A percentile compares a stretch with the other conserved stretches of the same genome.
These are phyloP conservation scores for Fusarium praegraminearum DNA, from an alignment of 2,329 filamentous ascomycete species.

Conservation along the genomic window DNA sequence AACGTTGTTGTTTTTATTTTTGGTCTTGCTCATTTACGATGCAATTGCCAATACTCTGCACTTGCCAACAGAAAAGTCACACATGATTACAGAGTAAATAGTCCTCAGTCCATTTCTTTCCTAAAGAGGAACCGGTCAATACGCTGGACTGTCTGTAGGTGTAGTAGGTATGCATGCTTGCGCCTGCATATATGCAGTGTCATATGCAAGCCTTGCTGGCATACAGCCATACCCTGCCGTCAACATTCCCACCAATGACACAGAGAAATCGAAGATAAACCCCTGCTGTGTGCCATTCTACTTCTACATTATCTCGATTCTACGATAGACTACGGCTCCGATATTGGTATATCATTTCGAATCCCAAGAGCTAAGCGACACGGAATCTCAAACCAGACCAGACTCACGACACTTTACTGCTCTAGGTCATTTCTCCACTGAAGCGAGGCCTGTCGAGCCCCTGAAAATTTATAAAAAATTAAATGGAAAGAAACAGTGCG, in stretches of 20 bases:
- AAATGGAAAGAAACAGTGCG: conserved; percentile 15
- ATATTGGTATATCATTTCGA: conserved; percentile 17
- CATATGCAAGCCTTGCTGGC: conserved; percentile 8
- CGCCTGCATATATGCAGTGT: not conserved
- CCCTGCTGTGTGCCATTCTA: not conserved
- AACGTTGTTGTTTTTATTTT: not conserved
- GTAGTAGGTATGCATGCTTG: not conserved
- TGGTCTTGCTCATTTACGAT: not conserved
- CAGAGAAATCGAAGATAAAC: not conserved
- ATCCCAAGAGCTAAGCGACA: not conserved
- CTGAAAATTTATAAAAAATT: not conserved
- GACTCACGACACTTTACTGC: not conserved
- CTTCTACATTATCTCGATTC: not conserved
- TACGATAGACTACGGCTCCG: conserved; percentile 9
- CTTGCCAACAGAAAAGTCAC: not conserved
- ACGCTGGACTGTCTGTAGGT: conserved; percentile 26
- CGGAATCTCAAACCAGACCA: not conserved
- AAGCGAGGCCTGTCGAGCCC: not conserved
- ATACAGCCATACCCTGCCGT: not conserved
- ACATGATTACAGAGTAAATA: not conserved
- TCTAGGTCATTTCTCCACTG: not conserved
- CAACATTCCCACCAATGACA: conserved; percentile 2
- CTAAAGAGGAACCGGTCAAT: conserved; percentile 52
- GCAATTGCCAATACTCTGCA: not conserved
- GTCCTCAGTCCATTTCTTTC: conserved; percentile 46